Conservation (phyloP, 768 basidiomycete species). For the Panaeolus cyanescens region DNA sequence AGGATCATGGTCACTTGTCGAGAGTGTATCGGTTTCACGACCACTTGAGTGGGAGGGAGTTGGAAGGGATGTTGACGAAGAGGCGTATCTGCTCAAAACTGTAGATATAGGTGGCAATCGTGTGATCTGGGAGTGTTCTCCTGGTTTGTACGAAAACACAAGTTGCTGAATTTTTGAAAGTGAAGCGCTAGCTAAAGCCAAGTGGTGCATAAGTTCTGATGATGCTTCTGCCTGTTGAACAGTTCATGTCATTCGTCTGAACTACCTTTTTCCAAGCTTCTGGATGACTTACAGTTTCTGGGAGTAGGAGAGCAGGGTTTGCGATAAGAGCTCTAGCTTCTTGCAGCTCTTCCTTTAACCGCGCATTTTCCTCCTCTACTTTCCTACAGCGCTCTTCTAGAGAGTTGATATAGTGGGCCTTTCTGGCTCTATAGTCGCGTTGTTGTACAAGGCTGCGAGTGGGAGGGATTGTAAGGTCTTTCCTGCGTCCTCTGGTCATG, state of each 20-base stretch:
- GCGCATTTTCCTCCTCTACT: slow-evolving; percentile 56
- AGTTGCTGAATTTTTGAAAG: slow-evolving; percentile 54
- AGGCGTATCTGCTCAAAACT: not conserved
- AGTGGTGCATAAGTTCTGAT: slow-evolving; percentile 49
- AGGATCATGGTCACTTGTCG: not conserved
- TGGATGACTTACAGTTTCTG: slow-evolving; percentile 31
- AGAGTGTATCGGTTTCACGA: not conserved
- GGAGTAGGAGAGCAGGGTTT: slow-evolving; percentile 26
- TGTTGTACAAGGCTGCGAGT: slow-evolving; percentile 62
- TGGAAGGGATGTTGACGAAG: not conserved
- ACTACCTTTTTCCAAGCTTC: not conserved
- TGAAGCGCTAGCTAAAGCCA: slow-evolving; percentile 49
- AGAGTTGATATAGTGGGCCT: slow-evolving; percentile 55
- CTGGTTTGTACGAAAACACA: slow-evolving; percentile 26
- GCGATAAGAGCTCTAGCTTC: slow-evolving; percentile 40
- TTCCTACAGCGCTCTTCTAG: slow-evolving; percentile 56
- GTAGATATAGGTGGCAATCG: not conserved
- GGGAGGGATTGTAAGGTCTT: slow-evolving; percentile 61
- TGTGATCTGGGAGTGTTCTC: not conserved
- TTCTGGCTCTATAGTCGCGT: slow-evolving; percentile 65
- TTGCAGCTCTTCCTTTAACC: slow-evolving; percentile 50
- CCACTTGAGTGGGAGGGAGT: not conserved
- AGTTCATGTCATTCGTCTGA: slow-evolving; percentile 11
- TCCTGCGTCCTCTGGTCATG: slow-evolving; percentile 70
- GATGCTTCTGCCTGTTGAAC: slow-evolving; percentile 52